Evolutionary conservation across 2,329 filamentous ascomycete genomes (phyloP).

Genomic region (Ceratocystis variospora): DNA sequence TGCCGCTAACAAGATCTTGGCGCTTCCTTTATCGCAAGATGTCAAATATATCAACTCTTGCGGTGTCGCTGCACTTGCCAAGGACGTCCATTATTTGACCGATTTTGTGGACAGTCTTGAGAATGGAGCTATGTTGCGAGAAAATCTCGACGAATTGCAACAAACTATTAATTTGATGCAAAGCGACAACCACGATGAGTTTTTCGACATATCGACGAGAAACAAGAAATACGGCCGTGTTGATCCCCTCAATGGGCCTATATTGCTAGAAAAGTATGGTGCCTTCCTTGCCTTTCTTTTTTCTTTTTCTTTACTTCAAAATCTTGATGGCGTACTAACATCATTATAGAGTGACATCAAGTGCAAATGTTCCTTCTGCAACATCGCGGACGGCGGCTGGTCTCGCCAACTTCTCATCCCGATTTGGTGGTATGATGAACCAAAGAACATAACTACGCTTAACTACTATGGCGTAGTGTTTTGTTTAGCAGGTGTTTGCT

Average conservation of each 20-base stretch:
- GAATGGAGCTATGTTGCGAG: constrained; percentile 68
- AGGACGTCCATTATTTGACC: constrained; percentile 71
- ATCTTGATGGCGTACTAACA: constrained; percentile 21
- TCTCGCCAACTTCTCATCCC: constrained; percentile 58
- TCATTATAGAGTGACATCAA: constrained; percentile 45
- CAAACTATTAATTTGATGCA: constrained; percentile 86
- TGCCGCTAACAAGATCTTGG: constrained; percentile 70
- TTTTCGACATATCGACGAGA: constrained; percentile 77
- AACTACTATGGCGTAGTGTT: background rate
- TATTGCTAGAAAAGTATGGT: constrained; percentile 76
- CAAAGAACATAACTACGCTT: constrained; percentile 10
- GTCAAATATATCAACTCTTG: constrained; percentile 81
- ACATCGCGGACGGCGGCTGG: constrained; percentile 46
- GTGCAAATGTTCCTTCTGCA: constrained; percentile 38
- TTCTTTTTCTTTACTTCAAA: background rate
- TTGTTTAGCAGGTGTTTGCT: background rate
- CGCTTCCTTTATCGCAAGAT: constrained; percentile 60
- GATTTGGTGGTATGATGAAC: constrained; percentile 42
- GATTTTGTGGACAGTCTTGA: constrained; percentile 78
- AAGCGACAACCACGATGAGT: constrained; percentile 84
- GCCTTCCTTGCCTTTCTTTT: background rate
- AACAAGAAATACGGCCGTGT: constrained; percentile 93
- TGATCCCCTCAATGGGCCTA: constrained; percentile 75
- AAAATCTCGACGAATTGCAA: constrained; percentile 82
- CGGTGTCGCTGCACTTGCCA: constrained; percentile 64